Evolutionary conservation across 2,329 filamentous ascomycete genomes (phyloP).

Genomic region (Diaporthe eres): DNA sequence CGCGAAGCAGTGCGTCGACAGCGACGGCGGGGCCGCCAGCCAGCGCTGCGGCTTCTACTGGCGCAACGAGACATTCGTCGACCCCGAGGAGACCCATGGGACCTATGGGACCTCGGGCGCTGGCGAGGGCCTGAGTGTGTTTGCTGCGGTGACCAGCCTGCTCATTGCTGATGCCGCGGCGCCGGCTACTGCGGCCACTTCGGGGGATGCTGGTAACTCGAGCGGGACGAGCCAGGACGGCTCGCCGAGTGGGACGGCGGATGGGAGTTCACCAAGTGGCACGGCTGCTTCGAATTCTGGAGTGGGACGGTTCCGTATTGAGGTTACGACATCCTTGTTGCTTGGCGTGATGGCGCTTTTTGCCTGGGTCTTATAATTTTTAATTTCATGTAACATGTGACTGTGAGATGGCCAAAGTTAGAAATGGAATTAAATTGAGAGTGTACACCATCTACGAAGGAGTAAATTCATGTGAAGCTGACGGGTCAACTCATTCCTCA

Average conservation of each 20-base stretch:
- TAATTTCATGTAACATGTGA: neutral
- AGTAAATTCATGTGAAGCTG: neutral
- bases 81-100: constrained; percentile 51
- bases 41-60: constrained; percentile 65
- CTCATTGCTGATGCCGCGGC: constrained; percentile 46
- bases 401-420: no score
- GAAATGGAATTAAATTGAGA: neutral
- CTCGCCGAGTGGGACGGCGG: constrained; percentile 64
- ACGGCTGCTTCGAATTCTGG: constrained; percentile 49
- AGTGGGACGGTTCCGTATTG: constrained; percentile 63
- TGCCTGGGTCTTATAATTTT: neutral
- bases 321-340: constrained; percentile 57
- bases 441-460: neutral
- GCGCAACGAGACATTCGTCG: constrained; percentile 50
- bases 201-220: neutral
- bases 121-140: constrained; percentile 62
- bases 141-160: constrained; percentile 58
- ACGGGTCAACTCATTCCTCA: neutral
- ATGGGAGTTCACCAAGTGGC: constrained; percentile 58
- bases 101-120: constrained; percentile 60
- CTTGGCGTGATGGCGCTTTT: constrained; percentile 11
- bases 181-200: neutral
- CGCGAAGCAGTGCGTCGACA: constrained; percentile 63
- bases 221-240: constrained; percentile 58
- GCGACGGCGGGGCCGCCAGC: constrained; percentile 48